Conservation (phyloP, 106 monocot genomes). For the Allium sativum region DNA sequence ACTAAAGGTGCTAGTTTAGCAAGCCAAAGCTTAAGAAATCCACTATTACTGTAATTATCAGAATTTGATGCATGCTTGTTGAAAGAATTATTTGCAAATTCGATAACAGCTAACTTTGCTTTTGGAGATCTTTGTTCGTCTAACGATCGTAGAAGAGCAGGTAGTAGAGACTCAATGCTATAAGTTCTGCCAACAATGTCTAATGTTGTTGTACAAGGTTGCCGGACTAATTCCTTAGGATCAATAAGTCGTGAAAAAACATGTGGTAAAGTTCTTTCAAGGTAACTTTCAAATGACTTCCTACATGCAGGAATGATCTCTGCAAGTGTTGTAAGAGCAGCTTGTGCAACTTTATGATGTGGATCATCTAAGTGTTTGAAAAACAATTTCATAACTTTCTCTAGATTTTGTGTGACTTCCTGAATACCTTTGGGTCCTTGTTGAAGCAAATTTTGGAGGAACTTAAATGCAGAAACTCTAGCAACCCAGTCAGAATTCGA, state of each 20-base stretch:
- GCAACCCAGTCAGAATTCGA: constrained; percentile 92
- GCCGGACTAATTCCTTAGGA: constrained; percentile 90
- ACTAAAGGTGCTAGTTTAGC: constrained; percentile 84
- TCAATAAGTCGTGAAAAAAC: constrained; percentile 98
- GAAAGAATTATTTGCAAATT: constrained; percentile 95
- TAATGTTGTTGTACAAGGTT: constrained; percentile 60
- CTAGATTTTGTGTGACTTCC: constrained; percentile 89
- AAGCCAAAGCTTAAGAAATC: constrained; percentile 97
- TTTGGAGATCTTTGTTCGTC: constrained; percentile 99
- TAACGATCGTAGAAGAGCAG: constrained; percentile 82
- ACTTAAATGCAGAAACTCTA: constrained; percentile 91
- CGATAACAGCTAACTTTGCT: constrained; percentile 94
- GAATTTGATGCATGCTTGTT: constrained; percentile 68
- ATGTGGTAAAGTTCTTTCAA: constrained; percentile 86
- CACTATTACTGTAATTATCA: constrained; percentile 62
- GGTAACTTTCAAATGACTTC: constrained; percentile 91
- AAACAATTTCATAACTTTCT: constrained; percentile 99
- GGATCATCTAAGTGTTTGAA: constrained; percentile 98
- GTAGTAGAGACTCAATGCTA: constrained; percentile 73
- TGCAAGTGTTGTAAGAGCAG: constrained; percentile 87
- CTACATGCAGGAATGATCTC: constrained; percentile 96
- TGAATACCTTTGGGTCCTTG: constrained; percentile 85
- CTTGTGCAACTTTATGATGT: constrained; percentile 99
- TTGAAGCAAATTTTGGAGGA: constrained; percentile 66
- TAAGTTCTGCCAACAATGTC: constrained; percentile 80